Percentiles rank a stretch among this genome's conserved stretches.
phyloP scores from a whole-genome alignment of 1,284 basidiomycete species.

The Ceratobasidium sp. region DNA sequence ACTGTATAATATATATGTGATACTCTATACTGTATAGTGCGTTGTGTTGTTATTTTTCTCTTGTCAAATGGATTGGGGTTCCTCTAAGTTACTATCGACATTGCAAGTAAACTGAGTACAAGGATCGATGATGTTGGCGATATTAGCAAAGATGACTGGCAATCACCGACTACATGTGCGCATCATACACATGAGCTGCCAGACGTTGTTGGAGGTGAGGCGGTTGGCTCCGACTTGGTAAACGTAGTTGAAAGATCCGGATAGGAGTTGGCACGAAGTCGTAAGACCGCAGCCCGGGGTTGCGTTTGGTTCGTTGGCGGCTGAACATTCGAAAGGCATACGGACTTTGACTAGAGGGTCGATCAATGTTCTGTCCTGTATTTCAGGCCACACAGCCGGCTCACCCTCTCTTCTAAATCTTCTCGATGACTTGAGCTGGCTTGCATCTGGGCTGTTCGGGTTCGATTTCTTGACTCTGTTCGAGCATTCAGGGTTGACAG shows the following conservation, averaged over 20 bases:
- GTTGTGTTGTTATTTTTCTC: background rate
- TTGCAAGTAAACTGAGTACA: too few species aligned
- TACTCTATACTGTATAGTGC: background rate
- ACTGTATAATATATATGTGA: background rate
- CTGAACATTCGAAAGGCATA: background rate
- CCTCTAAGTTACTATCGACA: too few species aligned
- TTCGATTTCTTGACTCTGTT: background rate
- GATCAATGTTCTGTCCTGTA: background rate
- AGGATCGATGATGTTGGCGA: too few species aligned
- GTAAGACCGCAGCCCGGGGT: background rate
- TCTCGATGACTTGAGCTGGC: background rate
- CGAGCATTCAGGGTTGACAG: background rate
- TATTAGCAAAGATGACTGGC: too few species aligned
- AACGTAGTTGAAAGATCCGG: background rate
- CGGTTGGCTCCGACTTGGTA: background rate
- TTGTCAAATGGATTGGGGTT: background rate
- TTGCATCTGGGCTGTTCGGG: constrained; percentile 1
- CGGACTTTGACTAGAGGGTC: background rate
- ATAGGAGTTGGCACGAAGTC: background rate
- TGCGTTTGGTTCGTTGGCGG: background rate
- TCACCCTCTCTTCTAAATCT: background rate
- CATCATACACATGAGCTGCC: background rate
- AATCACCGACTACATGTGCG: too few species aligned
- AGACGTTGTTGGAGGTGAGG: background rate
- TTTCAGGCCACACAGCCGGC: background rate